Evolutionary conservation across 345 rosid genomes (phyloP).

Genomic region (Aethionema arabicum): DNA sequence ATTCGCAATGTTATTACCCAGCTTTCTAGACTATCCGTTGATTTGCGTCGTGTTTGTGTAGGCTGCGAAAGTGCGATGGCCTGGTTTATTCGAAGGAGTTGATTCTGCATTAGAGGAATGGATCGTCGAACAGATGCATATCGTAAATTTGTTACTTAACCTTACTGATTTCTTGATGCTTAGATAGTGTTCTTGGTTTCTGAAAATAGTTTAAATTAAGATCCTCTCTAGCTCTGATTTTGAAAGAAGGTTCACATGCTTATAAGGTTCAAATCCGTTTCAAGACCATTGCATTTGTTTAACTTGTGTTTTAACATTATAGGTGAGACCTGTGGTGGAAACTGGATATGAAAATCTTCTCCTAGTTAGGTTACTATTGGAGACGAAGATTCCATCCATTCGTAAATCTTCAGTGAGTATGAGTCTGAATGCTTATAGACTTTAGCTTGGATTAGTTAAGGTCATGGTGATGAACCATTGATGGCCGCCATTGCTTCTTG

Average conservation of each 20-base stretch:
- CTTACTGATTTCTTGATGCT: not conserved
- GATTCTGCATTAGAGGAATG: conserved; percentile 66
- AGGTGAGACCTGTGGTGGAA: conserved; percentile 97
- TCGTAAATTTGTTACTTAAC: conserved; percentile 35
- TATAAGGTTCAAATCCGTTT: not conserved
- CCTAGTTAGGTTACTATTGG: conserved; percentile 76
- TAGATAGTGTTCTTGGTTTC: not conserved
- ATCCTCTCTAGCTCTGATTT: conserved; percentile 6
- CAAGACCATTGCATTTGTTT: not conserved
- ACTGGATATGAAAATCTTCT: conserved; percentile 87
- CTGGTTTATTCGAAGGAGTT: conserved; percentile 59
- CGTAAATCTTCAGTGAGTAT: conserved; percentile 78
- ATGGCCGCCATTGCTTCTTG: conserved; percentile 20
- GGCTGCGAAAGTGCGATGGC: conserved; percentile 94
- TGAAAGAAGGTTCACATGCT: not conserved
- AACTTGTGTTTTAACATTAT: conserved; percentile 4
- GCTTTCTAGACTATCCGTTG: conserved; percentile 4
- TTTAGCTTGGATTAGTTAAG: conserved; percentile 14
- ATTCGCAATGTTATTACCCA: not conserved
- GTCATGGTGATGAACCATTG: not conserved
- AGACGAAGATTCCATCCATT: conserved; percentile 62
- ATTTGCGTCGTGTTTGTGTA: conserved; percentile 19
- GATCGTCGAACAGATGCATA: conserved; percentile 87
- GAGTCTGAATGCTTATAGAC: conserved; percentile 30
- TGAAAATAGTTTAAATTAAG: not conserved